phyloP scores from a whole-genome alignment of 192 early-diverging fungal species.

The Backusella tarrabulga region DNA sequence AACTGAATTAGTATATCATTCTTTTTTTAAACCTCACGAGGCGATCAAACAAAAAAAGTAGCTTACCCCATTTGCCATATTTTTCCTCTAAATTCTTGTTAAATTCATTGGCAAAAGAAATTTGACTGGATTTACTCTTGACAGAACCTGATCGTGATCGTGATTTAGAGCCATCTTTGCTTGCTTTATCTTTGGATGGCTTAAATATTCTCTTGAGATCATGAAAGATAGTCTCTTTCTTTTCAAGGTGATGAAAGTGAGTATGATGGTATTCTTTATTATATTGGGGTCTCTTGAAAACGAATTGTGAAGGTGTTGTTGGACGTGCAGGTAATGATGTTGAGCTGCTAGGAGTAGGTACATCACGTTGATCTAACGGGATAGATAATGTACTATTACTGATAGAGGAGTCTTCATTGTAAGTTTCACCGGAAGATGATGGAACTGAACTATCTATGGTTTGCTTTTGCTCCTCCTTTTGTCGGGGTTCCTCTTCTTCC shows the following conservation, averaged over 20 bases:
- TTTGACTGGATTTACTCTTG: constrained; percentile 22
- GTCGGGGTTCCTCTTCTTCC: constrained; percentile 4
- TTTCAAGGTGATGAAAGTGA: constrained; percentile 40
- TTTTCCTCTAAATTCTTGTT: constrained; percentile 35
- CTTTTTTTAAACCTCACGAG: neutral
- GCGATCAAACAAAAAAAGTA: constrained; percentile 2
- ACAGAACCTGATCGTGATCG: neutral
- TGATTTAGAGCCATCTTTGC: constrained; percentile 13
- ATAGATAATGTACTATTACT: neutral
- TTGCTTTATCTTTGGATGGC: constrained; percentile 19
- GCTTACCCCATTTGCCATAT: constrained; percentile 45
- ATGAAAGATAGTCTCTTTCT: constrained; percentile 40
- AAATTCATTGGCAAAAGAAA: constrained; percentile 36
- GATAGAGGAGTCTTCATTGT: neutral
- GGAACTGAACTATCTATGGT: neutral
- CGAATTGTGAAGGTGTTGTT: constrained; percentile 37
- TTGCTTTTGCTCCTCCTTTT: neutral
- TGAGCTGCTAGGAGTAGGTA: neutral
- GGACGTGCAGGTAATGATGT: constrained; percentile 18
- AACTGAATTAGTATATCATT: neutral
- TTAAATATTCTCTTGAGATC: constrained; percentile 55
- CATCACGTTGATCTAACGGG: neutral
- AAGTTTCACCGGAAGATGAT: neutral
- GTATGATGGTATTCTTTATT: constrained; percentile 38
- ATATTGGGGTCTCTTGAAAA: constrained; percentile 41